Evolutionary conservation across 305 asterid species (phyloP).

Genomic region (Fraxinus albicans): DNA sequence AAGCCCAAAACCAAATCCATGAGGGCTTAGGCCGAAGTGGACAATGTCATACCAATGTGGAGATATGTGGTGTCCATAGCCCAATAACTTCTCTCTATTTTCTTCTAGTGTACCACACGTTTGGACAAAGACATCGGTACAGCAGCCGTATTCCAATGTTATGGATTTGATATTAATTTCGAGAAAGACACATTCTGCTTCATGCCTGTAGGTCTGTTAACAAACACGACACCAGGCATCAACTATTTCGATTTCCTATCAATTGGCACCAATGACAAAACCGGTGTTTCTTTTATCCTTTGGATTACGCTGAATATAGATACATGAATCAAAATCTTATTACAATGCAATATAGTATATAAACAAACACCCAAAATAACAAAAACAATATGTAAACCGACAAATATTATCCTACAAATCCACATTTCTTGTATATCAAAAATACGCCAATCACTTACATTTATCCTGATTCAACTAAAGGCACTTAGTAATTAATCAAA

Average conservation of each 20-base stretch:
- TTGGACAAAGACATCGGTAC: not conserved
- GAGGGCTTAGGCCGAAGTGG: too few relatives aligned
- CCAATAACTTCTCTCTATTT: not conserved
- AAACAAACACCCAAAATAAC: slow-evolving; percentile 21
- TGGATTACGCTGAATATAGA: not conserved
- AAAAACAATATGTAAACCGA: slow-evolving; percentile 25
- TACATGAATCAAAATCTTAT: slow-evolving; percentile 7
- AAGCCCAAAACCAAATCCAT: too few relatives aligned
- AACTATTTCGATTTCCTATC: not conserved
- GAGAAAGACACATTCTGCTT: not conserved
- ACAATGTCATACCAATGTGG: too few relatives aligned
- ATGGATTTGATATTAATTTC: not conserved
- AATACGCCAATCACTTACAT: slow-evolving; percentile 26
- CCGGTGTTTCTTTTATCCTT: not conserved
- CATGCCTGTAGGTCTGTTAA: not conserved
- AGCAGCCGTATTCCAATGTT: not conserved
- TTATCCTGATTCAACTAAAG: slow-evolving; percentile 21
- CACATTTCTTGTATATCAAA: slow-evolving; percentile 15
- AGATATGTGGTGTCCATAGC: too few relatives aligned
- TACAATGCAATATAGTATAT: not conserved
- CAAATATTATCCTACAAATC: slow-evolving; percentile 19
- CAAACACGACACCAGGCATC: not conserved
- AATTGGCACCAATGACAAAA: not conserved
- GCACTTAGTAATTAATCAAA: slow-evolving; percentile 18
- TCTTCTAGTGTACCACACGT: not conserved